phyloP scores from a whole-genome alignment of 176 grass and related monocot species.

The Cenchrus fungigraminus region DNA sequence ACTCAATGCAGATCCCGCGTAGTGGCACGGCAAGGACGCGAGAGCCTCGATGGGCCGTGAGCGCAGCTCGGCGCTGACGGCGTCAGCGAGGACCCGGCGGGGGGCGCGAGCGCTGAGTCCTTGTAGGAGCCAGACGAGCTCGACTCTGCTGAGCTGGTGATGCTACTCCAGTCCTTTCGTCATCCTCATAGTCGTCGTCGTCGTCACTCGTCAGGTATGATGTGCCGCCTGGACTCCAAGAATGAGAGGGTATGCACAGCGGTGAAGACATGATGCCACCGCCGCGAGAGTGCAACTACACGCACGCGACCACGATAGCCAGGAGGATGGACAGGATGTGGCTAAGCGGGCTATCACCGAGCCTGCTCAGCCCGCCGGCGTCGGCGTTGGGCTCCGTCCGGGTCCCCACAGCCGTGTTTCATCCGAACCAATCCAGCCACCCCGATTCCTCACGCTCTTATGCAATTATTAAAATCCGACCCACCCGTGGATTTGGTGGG shows the following conservation, averaged over 20 bases:
- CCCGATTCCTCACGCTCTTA: too few relatives aligned
- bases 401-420: too few relatives aligned
- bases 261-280: constrained; percentile 7
- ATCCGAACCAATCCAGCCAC: too few relatives aligned
- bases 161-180: too few relatives aligned
- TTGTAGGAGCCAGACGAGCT: too few relatives aligned
- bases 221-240: neutral
- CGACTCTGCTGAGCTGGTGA: too few relatives aligned
- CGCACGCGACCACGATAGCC: neutral
- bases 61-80: neutral
- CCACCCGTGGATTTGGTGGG: too few relatives aligned
- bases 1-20: constrained; percentile 11
- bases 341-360: neutral
- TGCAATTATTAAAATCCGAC: too few relatives aligned
- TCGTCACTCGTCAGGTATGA: too few relatives aligned
- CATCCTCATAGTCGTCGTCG: neutral
- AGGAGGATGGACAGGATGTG: constrained; percentile 34
- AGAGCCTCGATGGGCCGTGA: neutral
- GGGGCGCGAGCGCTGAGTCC: neutral
- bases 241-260: constrained; percentile 23
- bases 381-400: neutral
- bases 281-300: neutral
- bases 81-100: neutral
- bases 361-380: constrained; percentile 4
- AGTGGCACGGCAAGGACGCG: neutral